Base-by-base conservation (phyloP, 2,329 filamentous ascomycete genomes). In the Ilyonectria sp. region DNA sequence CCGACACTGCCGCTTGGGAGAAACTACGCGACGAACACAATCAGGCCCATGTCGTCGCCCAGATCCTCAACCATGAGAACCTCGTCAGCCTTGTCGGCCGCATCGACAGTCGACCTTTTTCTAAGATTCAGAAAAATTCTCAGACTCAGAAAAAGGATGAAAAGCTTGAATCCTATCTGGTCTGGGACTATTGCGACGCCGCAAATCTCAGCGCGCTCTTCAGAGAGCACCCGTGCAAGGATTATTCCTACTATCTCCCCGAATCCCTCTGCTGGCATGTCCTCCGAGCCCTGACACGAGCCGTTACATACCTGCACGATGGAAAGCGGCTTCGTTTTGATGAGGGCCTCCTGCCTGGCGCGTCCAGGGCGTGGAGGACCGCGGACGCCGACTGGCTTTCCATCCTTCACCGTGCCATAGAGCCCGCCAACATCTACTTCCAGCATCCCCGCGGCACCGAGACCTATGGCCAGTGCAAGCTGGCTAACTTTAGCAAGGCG, bases 201-300 rank as follows among this genome's bases (percentile, higher is more conserved):
- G 86, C 86, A 37, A 85, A 80, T 46, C 81, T 89, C 40, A 79
- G 80, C 26, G 79, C 80, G 33, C 70, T 88, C 11, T 77, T 86
- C 23, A 52, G 77, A 2, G 72, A 77, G 17, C 69, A 77, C 29
- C 71, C 67, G 5, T 67, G 71, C 17, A 65, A 61, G 2, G 33
- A 67, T 33, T 17, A 69, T 6, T 46, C 61, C 5, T 75, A 74
- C 13, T 86, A 85, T 68, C 74, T 87, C 13, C 86, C 86, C 0
- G 87, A 89, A 70, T 80, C 81, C 2, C 78, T 89, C 13, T 86
- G 86, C 69, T 90, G 87, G 87, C 87, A 89, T 71, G 86, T 89
- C 9, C 79, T 86, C 13, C 74, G 79, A 11, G 84, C 83, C 8
- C 75, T 89, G 53, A 76, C 85, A 15, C 79, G 80, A n/a, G 86